Percentiles rank a stretch among this genome's conserved stretches.
Evolutionary conservation across 2,329 filamentous ascomycete species (phyloP).

Genomic region (Parascedosporium putredinis): DNA sequence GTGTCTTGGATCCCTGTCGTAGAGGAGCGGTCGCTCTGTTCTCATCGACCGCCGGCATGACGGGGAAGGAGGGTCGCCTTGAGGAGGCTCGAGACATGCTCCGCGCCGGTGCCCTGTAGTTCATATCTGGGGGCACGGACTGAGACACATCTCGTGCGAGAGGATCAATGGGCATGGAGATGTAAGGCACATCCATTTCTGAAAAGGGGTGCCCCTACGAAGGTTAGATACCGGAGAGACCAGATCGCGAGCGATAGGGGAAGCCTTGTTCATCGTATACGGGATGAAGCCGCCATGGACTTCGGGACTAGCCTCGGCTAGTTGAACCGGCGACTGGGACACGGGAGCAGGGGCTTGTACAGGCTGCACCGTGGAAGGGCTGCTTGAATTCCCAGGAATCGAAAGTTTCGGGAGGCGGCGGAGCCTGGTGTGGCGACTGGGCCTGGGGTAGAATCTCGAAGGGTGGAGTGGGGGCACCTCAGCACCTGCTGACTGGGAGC

Average conservation of each 20-base stretch:
- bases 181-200: slow-evolving; percentile 80
- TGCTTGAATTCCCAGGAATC: slow-evolving; percentile 36
- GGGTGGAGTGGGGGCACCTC: slow-evolving; percentile 61
- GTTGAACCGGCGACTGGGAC: slow-evolving; percentile 3
- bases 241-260: slow-evolving; percentile 43
- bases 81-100: slow-evolving; percentile 45
- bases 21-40: slow-evolving; percentile 34
- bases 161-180: slow-evolving; percentile 58
- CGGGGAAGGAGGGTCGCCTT: slow-evolving; percentile 57
- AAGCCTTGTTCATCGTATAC: slow-evolving; percentile 40
- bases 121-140: slow-evolving; percentile 91
- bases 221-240: slow-evolving; percentile 54
- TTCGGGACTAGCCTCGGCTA: slow-evolving; percentile 10
- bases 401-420: slow-evolving; percentile 51
- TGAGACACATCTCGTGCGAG: slow-evolving; percentile 72
- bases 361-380: slow-evolving; percentile 14
- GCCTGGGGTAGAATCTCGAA: slow-evolving; percentile 35
- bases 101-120: slow-evolving; percentile 48
- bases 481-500: slow-evolving; percentile 34
- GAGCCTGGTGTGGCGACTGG: slow-evolving; percentile 39
- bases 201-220: slow-evolving; percentile 81
- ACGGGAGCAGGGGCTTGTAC: slow-evolving; percentile 11
- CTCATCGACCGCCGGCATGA: slow-evolving; percentile 61
- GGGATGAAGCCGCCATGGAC: slow-evolving; percentile 28
- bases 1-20: slow-evolving; percentile 15